Percentiles rank a stretch among this genome's conserved stretches.
phyloP scores from a whole-genome alignment of 345 rosid species.

The Eutrema heterophyllum region DNA sequence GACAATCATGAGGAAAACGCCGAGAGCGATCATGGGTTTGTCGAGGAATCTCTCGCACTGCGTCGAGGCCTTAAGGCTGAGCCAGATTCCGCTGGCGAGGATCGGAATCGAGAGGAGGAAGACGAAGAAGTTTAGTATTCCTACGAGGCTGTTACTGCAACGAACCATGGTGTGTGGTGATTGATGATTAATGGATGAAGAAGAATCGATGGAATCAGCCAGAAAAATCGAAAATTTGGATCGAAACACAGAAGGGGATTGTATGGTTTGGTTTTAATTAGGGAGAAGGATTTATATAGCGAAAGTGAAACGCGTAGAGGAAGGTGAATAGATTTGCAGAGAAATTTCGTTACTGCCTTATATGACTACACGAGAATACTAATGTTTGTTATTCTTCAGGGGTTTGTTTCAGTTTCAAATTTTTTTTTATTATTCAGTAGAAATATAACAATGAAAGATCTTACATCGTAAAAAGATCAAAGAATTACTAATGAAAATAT shows the following conservation, averaged over 20 bases:
- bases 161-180: constrained; percentile 34
- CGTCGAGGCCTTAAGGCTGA: constrained; percentile 47
- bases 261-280: background rate
- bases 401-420: background rate
- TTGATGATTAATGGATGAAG: background rate
- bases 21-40: constrained; percentile 61
- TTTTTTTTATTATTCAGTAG: background rate
- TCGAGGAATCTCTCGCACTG: constrained; percentile 81
- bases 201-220: background rate
- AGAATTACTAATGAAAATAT: background rate
- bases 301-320: constrained; percentile 9
- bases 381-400: background rate
- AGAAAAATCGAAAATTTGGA: background rate
- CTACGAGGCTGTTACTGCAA: constrained; percentile 66
- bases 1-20: constrained; percentile 66
- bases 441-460: background rate
- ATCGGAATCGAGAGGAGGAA: constrained; percentile 79
- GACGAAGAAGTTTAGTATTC: constrained; percentile 70
- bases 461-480: background rate
- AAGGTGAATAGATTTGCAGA: background rate
- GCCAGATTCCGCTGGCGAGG: constrained; percentile 69
- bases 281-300: constrained; percentile 3
- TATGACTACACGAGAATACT: background rate
- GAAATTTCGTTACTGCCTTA: background rate
- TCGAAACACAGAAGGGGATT: background rate